A percentile compares a stretch with the other conserved stretches of the same genome.
Evolutionary conservation across 208 protist genomes (phyloP).

Genomic region (Wallacemonas sp.): DNA sequence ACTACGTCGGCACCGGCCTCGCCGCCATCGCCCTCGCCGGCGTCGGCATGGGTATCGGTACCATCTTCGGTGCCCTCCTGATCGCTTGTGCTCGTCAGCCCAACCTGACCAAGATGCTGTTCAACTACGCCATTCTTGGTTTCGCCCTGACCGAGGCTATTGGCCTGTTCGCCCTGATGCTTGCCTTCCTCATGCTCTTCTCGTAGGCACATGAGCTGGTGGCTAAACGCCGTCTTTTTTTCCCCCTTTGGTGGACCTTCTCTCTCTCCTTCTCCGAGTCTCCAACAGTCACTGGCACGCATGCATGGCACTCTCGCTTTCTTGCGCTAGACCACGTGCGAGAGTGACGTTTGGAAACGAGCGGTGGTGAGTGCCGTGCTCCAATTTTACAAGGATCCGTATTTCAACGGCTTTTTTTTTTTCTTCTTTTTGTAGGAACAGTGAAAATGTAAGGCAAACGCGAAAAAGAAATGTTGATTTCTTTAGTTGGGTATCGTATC

Average conservation of each 20-base stretch:
- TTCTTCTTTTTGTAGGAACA: slow-evolving; percentile 12
- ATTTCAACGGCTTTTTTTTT: slow-evolving; percentile 21
- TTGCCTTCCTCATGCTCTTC: slow-evolving; percentile 86
- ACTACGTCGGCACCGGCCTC: slow-evolving; percentile 81
- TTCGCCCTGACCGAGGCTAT: slow-evolving; percentile 85
- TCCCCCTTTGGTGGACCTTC: too few relatives aligned
- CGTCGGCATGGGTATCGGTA: slow-evolving; percentile 70
- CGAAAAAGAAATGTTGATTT: background rate
- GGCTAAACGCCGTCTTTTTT: too few relatives aligned
- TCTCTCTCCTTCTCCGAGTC: too few relatives aligned
- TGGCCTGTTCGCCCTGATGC: slow-evolving; percentile 76
- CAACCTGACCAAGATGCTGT: slow-evolving; percentile 79
- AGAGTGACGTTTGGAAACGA: background rate
- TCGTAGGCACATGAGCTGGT: slow-evolving; percentile 38
- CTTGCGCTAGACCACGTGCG: background rate
- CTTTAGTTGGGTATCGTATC: background rate
- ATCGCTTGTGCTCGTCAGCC: slow-evolving; percentile 77
- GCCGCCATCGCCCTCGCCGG: slow-evolving; percentile 74
- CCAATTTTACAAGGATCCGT: slow-evolving; percentile 5
- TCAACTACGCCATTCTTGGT: slow-evolving; percentile 84
- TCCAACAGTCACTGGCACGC: too few relatives aligned
- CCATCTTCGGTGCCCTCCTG: slow-evolving; percentile 69
- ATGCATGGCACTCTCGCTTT: too few relatives aligned
- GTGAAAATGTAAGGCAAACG: background rate
- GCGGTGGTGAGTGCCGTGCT: too few relatives aligned